phyloP scores from a whole-genome alignment of 192 early-diverging fungal species.

The Backusella circina region DNA sequence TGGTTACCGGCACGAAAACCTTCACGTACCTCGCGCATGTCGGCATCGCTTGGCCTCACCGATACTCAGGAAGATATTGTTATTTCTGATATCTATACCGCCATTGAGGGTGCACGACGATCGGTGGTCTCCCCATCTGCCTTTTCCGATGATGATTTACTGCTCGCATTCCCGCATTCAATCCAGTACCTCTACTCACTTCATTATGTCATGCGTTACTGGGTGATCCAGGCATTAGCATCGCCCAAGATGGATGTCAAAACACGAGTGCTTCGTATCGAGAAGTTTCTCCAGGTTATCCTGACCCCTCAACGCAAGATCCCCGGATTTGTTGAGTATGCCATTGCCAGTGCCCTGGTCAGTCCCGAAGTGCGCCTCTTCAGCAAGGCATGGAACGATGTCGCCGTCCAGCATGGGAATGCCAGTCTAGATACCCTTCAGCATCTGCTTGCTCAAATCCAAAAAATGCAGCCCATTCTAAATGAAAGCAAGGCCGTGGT shows the following conservation, averaged over 20 bases:
- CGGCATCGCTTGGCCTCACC: not conserved
- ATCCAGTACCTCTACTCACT: slow-evolving; percentile 62
- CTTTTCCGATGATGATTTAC: slow-evolving; percentile 47
- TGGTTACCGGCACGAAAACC: slow-evolving; percentile 40
- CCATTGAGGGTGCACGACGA: slow-evolving; percentile 48
- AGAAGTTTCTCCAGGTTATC: slow-evolving; percentile 52
- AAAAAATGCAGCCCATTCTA: not conserved
- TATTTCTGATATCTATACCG: slow-evolving; percentile 61
- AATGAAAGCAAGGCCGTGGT: slow-evolving; percentile 28
- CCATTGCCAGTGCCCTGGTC: slow-evolving; percentile 62
- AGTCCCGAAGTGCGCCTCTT: slow-evolving; percentile 67
- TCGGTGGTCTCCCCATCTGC: slow-evolving; percentile 43
- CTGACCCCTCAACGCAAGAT: slow-evolving; percentile 22
- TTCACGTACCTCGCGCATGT: not conserved
- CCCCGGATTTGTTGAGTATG: slow-evolving; percentile 66
- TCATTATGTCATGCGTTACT: slow-evolving; percentile 63
- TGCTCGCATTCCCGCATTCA: slow-evolving; percentile 56
- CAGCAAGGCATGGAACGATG: slow-evolving; percentile 59
- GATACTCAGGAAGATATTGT: slow-evolving; percentile 44
- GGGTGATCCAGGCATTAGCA: slow-evolving; percentile 59
- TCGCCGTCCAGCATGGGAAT: slow-evolving; percentile 44
- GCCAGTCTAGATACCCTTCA: slow-evolving; percentile 56
- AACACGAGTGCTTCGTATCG: slow-evolving; percentile 50
- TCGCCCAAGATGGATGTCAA: slow-evolving; percentile 41
- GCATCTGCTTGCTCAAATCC: slow-evolving; percentile 18